phyloP scores from a whole-genome alignment of 441 rosid species.

The Arabidopsis lyrata region DNA sequence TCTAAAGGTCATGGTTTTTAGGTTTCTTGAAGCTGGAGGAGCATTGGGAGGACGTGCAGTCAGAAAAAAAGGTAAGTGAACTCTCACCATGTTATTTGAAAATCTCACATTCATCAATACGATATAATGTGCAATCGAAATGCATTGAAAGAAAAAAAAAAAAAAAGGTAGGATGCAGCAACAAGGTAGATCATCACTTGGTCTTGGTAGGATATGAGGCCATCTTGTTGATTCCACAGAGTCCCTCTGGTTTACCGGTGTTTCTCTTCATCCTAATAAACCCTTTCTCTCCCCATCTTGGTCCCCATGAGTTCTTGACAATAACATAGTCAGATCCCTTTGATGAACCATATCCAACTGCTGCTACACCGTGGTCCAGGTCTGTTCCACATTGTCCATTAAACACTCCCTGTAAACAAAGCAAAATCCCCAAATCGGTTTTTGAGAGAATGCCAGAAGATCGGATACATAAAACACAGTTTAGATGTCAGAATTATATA shows the following conservation, averaged over 20 bases:
- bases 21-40: slow-evolving; percentile 20
- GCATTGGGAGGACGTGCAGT: not conserved
- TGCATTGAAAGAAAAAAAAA: slow-evolving; percentile 16
- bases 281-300: slow-evolving; percentile 94
- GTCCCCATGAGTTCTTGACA: slow-evolving; percentile 95
- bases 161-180: not conserved
- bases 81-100: slow-evolving; percentile 30
- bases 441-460: slow-evolving; percentile 12
- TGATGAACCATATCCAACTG: slow-evolving; percentile 87
- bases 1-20: slow-evolving; percentile 5
- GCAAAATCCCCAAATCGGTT: not conserved
- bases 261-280: slow-evolving; percentile 88
- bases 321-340: slow-evolving; percentile 74
- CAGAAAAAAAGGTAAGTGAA: slow-evolving; percentile 10
- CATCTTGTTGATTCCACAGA: slow-evolving; percentile 93
- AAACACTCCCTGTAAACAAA: slow-evolving; percentile 73
- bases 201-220: slow-evolving; percentile 88
- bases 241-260: slow-evolving; percentile 77
- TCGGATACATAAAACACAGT: not conserved
- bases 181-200: slow-evolving; percentile 18
- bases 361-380: slow-evolving; percentile 89
- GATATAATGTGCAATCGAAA: slow-evolving; percentile 23
- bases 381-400: slow-evolving; percentile 83
- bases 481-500: slow-evolving; percentile 41
- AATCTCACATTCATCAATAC: slow-evolving; percentile 40